These are phyloP conservation scores for Mucor saturninus DNA, from an alignment of 371 early-diverging fungal genomes.

Conservation along the genomic window DNA sequence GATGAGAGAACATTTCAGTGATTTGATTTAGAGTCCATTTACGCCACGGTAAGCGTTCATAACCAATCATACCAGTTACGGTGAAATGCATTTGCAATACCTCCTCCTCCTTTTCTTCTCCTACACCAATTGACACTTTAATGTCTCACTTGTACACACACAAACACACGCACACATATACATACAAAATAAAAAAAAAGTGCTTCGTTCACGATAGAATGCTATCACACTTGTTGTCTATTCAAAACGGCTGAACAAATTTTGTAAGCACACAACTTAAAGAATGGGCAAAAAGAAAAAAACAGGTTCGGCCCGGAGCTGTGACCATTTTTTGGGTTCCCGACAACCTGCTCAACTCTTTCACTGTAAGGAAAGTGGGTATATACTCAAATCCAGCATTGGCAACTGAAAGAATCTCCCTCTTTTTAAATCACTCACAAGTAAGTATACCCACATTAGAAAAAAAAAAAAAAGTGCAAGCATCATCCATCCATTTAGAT, in stretches of 20 bases:
- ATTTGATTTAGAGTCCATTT: no score
- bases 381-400: background rate
- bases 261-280: no score
- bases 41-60: no score
- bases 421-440: slow-evolving; percentile 4
- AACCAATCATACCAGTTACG: no score
- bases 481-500: background rate
- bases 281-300: background rate
- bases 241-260: no score
- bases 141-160: background rate
- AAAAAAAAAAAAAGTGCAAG: background rate
- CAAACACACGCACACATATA: background rate
- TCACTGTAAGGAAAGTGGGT: background rate
- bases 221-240: background rate
- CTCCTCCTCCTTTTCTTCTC: no score
- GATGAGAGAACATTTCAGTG: no score
- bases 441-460: background rate
- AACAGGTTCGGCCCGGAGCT: background rate
- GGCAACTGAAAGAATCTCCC: background rate
- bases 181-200: no score
- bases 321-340: no score
- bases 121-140: background rate
- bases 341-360: no score
- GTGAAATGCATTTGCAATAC: no score
- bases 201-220: background rate